These are phyloP conservation scores for Tubosaeta sp. DNA, from an alignment of 768 basidiomycete species.

Conservation along the genomic window DNA sequence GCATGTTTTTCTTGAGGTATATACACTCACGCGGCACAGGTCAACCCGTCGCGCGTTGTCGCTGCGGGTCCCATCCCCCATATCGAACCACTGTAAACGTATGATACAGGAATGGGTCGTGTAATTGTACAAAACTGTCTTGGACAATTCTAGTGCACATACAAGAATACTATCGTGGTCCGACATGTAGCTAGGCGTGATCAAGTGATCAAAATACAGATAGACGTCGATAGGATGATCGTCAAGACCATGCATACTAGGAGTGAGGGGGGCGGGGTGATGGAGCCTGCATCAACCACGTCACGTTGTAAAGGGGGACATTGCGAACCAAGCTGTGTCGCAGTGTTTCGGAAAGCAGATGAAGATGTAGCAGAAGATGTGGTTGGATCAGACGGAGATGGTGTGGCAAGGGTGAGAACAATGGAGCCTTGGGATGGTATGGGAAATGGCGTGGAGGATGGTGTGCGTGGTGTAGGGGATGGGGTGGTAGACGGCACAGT, in stretches of 20 bases:
- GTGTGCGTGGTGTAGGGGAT: background rate
- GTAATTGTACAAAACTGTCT: constrained; percentile 9
- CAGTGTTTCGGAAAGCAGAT: constrained; percentile 4
- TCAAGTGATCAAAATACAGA: constrained; percentile 27
- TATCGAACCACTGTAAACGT: constrained; percentile 53
- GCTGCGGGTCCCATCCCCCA: constrained; percentile 69
- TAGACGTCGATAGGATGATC: constrained; percentile 20
- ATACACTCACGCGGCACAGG: constrained; percentile 34
- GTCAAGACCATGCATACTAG: constrained; percentile 24
- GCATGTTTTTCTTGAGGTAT: background rate
- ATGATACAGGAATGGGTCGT: background rate
- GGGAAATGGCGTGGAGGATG: background rate
- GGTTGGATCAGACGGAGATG: background rate
- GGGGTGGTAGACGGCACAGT: background rate
- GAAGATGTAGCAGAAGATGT: background rate
- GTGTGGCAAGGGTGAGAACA: background rate
- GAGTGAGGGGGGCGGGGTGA: constrained; percentile 6
- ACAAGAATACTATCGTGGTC: background rate
- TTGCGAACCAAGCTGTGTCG: constrained; percentile 22
- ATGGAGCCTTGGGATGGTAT: constrained; percentile 1
- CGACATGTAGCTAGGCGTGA: background rate
- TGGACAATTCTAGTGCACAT: background rate
- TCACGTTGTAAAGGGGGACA: constrained; percentile 13
- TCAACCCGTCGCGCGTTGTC: constrained; percentile 77
- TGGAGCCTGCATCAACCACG: constrained; percentile 7